Conservation (phyloP, 768 basidiomycete genomes). For the Termitomyces sp. region DNA sequence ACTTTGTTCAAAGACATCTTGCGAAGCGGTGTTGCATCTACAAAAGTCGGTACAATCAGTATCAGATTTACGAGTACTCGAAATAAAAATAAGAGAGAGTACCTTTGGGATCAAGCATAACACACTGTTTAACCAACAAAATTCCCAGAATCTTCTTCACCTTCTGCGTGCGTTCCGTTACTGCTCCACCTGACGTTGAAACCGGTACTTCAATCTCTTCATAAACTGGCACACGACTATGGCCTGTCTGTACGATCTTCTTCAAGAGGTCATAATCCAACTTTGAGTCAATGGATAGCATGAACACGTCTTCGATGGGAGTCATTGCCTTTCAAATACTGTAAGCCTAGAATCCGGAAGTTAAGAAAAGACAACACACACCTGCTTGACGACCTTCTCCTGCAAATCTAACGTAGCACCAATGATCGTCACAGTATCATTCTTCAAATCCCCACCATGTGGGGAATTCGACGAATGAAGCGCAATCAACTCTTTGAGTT, state of each 20-base stretch:
- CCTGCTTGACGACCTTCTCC: conserved; percentile 75
- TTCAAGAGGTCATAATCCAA: conserved; percentile 78
- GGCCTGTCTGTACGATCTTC: conserved; percentile 72
- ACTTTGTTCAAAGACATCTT: conserved; percentile 84
- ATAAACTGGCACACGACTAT: conserved; percentile 80
- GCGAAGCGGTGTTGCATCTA: conserved; percentile 78
- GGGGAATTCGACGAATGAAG: conserved; percentile 72
- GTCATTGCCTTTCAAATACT: conserved; percentile 60
- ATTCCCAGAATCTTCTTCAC: conserved; percentile 85
- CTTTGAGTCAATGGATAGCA: conserved; percentile 80
- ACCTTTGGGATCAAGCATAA: conserved; percentile 84
- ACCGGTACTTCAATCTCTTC: conserved; percentile 66
- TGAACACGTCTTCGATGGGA: conserved; percentile 73
- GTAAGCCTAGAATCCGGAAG: not conserved
- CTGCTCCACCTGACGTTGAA: conserved; percentile 18
- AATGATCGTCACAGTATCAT: conserved; percentile 85
- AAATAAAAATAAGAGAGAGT: not conserved
- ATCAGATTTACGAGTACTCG: not conserved
- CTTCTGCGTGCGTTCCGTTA: conserved; percentile 32
- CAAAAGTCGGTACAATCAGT: too few species aligned
- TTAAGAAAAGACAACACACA: conserved; percentile 15
- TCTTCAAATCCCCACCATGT: conserved; percentile 81
- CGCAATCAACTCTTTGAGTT: conserved; percentile 87
- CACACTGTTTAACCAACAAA: conserved; percentile 85
- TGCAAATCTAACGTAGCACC: conserved; percentile 87